These are phyloP conservation scores for Ganoderma resinaceum DNA, from an alignment of 1,284 basidiomycete species.

Conservation along the genomic window DNA sequence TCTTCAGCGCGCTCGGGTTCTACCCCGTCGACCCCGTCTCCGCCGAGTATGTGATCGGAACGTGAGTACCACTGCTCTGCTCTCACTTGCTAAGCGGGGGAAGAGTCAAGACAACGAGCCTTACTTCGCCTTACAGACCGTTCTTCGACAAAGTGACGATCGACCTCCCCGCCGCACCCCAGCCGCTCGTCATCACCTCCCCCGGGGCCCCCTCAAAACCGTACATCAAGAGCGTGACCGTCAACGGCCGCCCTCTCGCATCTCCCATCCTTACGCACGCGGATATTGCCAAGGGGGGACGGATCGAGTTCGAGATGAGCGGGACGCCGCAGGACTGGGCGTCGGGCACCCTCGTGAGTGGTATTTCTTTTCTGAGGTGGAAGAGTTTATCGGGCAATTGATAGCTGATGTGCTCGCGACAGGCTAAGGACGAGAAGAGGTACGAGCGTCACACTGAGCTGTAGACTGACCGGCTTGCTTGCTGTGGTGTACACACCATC, in stretches of 20 bases:
- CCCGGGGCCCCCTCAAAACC: constrained; percentile 59
- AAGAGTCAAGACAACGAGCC: no score
- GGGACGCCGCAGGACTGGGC: constrained; percentile 47
- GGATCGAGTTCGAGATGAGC: constrained; percentile 73
- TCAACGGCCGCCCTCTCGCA: constrained; percentile 55
- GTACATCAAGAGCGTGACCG: constrained; percentile 63
- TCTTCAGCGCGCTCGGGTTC: constrained; percentile 84
- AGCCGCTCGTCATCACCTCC: constrained; percentile 57
- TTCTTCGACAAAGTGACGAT: constrained; percentile 74
- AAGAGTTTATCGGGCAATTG: no score
- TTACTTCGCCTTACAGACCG: no score
- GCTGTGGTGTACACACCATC: no score
- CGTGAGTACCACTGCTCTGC: constrained; percentile 51
- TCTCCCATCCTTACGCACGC: constrained; percentile 62
- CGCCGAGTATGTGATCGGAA: constrained; percentile 76
- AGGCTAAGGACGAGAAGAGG: no score
- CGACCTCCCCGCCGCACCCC: constrained; percentile 51
- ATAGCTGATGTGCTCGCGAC: no score
- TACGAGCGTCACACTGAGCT: no score
- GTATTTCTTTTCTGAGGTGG: no score
- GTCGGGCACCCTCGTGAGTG: constrained; percentile 34
- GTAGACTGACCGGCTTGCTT: no score
- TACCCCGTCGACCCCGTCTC: constrained; percentile 88
- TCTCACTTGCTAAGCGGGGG: no score
- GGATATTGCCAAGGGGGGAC: constrained; percentile 63